Evolutionary conservation across 2,329 filamentous ascomycete genomes (phyloP).

Genomic region (Ilyonectria mors-panacis): DNA sequence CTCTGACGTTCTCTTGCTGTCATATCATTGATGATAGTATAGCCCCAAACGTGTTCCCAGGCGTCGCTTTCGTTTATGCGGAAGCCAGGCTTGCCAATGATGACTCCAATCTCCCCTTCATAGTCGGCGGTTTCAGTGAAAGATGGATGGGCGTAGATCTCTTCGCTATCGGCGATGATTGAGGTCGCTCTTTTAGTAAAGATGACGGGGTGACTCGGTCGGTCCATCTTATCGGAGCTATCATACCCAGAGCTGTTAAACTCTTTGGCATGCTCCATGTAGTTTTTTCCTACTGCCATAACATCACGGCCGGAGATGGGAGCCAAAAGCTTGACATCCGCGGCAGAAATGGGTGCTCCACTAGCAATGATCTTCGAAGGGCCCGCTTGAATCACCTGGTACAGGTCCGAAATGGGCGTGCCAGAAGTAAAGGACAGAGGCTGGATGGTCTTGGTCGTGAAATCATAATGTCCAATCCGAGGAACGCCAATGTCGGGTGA

Average conservation of each 20-base stretch:
- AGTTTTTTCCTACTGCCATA: slow-evolving; percentile 72
- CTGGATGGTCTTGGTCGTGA: slow-evolving; percentile 47
- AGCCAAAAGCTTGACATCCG: slow-evolving; percentile 59
- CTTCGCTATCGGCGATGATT: slow-evolving; percentile 64
- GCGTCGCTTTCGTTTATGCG: slow-evolving; percentile 61
- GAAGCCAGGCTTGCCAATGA: slow-evolving; percentile 66
- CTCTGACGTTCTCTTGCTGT: slow-evolving; percentile 66
- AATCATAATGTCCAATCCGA: slow-evolving; percentile 33
- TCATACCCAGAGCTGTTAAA: slow-evolving; percentile 70
- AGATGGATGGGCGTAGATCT: slow-evolving; percentile 60
- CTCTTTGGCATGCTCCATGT: slow-evolving; percentile 69
- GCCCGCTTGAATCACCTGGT: slow-evolving; percentile 66
- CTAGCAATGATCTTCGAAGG: slow-evolving; percentile 54
- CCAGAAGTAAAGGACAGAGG: slow-evolving; percentile 64
- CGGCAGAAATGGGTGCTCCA: slow-evolving; percentile 40
- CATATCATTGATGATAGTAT: slow-evolving; percentile 69
- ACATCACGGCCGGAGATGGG: slow-evolving; percentile 65
- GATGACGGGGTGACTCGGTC: slow-evolving; percentile 68
- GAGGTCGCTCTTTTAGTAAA: slow-evolving; percentile 69
- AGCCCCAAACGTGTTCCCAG: slow-evolving; percentile 68
- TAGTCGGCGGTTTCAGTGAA: slow-evolving; percentile 69
- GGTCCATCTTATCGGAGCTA: slow-evolving; percentile 67
- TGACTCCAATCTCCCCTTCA: slow-evolving; percentile 70
- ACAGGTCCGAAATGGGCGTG: slow-evolving; percentile 61
- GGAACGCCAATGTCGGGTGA: slow-evolving; percentile 25